phyloP scores from a whole-genome alignment of 768 basidiomycete genomes.

The Mycena amicta region DNA sequence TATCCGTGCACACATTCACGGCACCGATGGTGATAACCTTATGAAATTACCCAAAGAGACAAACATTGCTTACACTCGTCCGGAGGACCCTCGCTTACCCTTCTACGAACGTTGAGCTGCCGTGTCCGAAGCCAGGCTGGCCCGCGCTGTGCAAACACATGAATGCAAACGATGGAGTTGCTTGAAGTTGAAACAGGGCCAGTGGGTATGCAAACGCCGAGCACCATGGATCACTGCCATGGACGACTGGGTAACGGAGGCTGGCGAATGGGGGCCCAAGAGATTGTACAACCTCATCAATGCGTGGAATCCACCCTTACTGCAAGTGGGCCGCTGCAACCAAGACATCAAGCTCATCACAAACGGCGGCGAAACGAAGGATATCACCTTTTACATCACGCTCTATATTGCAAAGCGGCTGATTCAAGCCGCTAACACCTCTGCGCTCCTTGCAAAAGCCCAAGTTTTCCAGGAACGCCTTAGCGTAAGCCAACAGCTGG shows the following conservation, averaged over 20 bases:
- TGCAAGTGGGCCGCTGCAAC: slow-evolving; percentile 32
- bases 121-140: slow-evolving; percentile 25
- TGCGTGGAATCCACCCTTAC: slow-evolving; percentile 29
- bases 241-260: slow-evolving; percentile 27
- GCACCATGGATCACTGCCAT: slow-evolving; percentile 31
- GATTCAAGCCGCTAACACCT: slow-evolving; percentile 32
- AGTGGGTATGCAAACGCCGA: slow-evolving; percentile 34
- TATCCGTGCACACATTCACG: slow-evolving; percentile 34
- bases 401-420: slow-evolving; percentile 46
- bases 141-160: slow-evolving; percentile 34
- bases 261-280: slow-evolving; percentile 33
- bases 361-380: slow-evolving; percentile 35
- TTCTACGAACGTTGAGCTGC: slow-evolving; percentile 10
- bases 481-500: slow-evolving; percentile 8
- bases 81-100: slow-evolving; percentile 30
- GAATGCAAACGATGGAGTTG: slow-evolving; percentile 30
- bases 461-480: slow-evolving; percentile 29
- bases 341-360: slow-evolving; percentile 41
- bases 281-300: slow-evolving; percentile 27
- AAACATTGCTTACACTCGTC: slow-evolving; percentile 36
- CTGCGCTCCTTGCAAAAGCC: slow-evolving; percentile 38
- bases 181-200: slow-evolving; percentile 14
- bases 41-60: slow-evolving; percentile 18
- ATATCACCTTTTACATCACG: too few species aligned
- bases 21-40: slow-evolving; percentile 18